phyloP scores from a whole-genome alignment of 2,329 filamentous ascomycete genomes.

The Pseudogymnoascus destructans region DNA sequence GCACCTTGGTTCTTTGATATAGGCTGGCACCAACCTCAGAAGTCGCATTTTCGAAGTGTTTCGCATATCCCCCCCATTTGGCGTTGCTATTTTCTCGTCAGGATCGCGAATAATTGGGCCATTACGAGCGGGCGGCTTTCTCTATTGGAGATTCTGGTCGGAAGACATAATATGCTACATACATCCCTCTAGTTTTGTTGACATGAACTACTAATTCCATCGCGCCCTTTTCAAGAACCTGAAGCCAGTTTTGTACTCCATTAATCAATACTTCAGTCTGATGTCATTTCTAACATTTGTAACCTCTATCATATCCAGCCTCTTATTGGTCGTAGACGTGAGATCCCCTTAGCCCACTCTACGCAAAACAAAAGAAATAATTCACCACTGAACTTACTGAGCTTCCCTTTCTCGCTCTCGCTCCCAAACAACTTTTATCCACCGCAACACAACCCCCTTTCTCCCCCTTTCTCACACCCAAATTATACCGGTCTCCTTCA shows the following conservation, averaged over 20 bases:
- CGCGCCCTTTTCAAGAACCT: background rate
- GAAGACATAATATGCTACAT: background rate
- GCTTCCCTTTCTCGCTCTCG: background rate
- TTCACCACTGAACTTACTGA: background rate
- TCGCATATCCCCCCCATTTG: background rate
- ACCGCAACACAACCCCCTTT: background rate
- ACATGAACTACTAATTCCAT: background rate
- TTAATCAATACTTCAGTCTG: background rate
- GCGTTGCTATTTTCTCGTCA: background rate
- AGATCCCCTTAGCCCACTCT: background rate
- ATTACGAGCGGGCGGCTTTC: background rate
- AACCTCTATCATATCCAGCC: background rate
- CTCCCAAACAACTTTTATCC: background rate
- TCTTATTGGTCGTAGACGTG: background rate
- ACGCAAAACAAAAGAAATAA: slow-evolving; percentile 6
- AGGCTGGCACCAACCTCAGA: background rate
- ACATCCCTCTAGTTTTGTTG: background rate
- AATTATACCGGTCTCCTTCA: background rate
- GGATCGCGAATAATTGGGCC: background rate
- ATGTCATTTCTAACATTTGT: background rate
- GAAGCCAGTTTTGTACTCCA: background rate
- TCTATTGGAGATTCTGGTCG: background rate
- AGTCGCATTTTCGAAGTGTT: background rate
- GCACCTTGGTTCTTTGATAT: background rate
- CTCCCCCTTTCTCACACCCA: background rate